These are phyloP conservation scores for Margaritispora aquatica DNA, from an alignment of 495 filamentous ascomycete genomes.

Conservation along the genomic window DNA sequence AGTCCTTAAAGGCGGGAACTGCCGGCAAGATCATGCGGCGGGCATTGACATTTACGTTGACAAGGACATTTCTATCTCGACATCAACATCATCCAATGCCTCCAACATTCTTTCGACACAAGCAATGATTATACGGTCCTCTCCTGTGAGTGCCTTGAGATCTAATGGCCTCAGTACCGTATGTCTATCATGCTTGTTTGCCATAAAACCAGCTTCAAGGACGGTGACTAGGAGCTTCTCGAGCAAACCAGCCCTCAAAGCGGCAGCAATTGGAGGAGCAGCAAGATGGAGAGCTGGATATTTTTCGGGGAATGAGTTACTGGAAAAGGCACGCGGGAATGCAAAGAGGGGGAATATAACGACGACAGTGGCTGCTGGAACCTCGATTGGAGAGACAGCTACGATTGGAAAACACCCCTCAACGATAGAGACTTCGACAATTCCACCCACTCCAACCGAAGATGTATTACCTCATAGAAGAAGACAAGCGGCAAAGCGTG, in stretches of 20 bases:
- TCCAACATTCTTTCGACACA: slow-evolving; percentile 1
- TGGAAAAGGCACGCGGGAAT: slow-evolving; percentile 13
- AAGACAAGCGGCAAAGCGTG: slow-evolving; percentile 17
- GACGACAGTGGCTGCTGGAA: slow-evolving; percentile 5
- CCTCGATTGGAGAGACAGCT: slow-evolving; percentile 11
- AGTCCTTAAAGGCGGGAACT: background rate
- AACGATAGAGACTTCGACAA: background rate
- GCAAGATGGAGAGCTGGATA: slow-evolving; percentile 16
- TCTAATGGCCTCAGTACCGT: slow-evolving; percentile 19
- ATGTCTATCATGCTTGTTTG: slow-evolving; percentile 18
- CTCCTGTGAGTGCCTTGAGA: slow-evolving; percentile 14
- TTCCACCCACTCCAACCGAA: slow-evolving; percentile 12
- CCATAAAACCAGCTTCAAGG: background rate
- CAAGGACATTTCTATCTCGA: no score
- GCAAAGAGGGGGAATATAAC: slow-evolving; percentile 15
- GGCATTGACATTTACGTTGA: background rate
- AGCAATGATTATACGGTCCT: slow-evolving; percentile 26
- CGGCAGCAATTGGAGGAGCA: slow-evolving; percentile 5
- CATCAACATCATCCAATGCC: slow-evolving; percentile 8
- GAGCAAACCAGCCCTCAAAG: slow-evolving; percentile 8
- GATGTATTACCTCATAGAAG: slow-evolving; percentile 19
- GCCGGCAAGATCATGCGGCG: background rate
- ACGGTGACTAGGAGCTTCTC: slow-evolving; percentile 16
- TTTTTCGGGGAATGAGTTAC: slow-evolving; percentile 21
- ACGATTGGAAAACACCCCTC: slow-evolving; percentile 11